phyloP scores from a whole-genome alignment of 1,284 basidiomycete genomes.

The Boletus smithii region DNA sequence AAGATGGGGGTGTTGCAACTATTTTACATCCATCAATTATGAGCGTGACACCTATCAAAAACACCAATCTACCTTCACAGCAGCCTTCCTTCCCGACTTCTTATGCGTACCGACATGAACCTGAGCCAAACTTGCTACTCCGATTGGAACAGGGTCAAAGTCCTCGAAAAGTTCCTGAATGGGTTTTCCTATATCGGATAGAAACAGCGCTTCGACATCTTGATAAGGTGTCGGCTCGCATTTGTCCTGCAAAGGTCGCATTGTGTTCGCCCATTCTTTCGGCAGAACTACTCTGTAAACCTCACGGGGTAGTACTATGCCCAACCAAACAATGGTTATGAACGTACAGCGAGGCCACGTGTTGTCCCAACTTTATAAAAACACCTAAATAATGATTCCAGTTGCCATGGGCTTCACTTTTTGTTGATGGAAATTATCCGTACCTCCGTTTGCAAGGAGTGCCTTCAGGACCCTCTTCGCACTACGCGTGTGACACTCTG shows the following conservation, averaged over 20 bases:
- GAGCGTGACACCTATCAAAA: background rate
- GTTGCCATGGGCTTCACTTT: background rate
- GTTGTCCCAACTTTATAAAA: conserved; percentile 92
- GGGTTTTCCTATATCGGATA: conserved; percentile 66
- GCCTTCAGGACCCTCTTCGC: conserved; percentile 75
- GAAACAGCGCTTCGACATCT: conserved; percentile 66
- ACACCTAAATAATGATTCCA: conserved; percentile 48
- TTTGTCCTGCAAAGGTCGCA: conserved; percentile 77
- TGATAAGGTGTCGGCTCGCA: conserved; percentile 77
- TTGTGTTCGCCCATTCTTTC: conserved; percentile 70
- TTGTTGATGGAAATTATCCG: conserved; percentile 19
- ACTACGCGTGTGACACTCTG: conserved; percentile 78
- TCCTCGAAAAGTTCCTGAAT: conserved; percentile 72
- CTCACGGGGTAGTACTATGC: conserved; percentile 3
- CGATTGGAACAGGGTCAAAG: conserved; percentile 89
- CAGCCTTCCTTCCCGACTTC: conserved; percentile 73
- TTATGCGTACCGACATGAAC: conserved; percentile 85
- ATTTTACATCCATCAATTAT: conserved; percentile 7
- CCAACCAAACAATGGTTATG: background rate
- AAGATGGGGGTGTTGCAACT: conserved; percentile 93
- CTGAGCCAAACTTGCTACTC: conserved; percentile 92
- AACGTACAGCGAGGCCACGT: conserved; percentile 70
- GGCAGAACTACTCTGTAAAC: conserved; percentile 63
- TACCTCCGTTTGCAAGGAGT: conserved; percentile 83
- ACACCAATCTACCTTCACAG: conserved; percentile 69